A percentile compares a stretch with the other conserved stretches of the same genome.
phyloP scores from a whole-genome alignment of 805 yeast species.

The Spathaspora hagerdaliae region DNA sequence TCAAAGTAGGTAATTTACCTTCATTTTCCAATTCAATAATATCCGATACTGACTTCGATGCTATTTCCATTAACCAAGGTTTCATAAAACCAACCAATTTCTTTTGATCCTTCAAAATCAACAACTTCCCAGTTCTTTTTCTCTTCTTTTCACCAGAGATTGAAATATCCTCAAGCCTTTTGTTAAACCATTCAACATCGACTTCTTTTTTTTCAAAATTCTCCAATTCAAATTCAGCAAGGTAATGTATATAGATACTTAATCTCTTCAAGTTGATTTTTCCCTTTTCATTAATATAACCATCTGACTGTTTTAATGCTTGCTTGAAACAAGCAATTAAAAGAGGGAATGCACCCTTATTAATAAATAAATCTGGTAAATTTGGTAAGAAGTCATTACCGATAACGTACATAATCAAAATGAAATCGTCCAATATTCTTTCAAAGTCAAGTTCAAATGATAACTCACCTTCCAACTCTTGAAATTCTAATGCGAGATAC shows the following conservation, averaged over 20 bases:
- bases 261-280: slow-evolving; percentile 71
- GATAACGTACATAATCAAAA: slow-evolving; percentile 86
- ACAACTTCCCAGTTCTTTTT: slow-evolving; percentile 58
- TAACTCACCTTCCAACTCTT: slow-evolving; percentile 59
- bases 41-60: slow-evolving; percentile 28
- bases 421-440: slow-evolving; percentile 85
- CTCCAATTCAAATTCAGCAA: slow-evolving; percentile 78
- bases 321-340: slow-evolving; percentile 84
- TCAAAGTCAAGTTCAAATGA: slow-evolving; percentile 80
- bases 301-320: slow-evolving; percentile 68
- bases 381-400: slow-evolving; percentile 98
- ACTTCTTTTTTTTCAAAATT: slow-evolving; percentile 81
- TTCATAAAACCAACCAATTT: slow-evolving; percentile 58
- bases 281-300: slow-evolving; percentile 82
- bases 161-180: slow-evolving; percentile 75
- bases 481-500: slow-evolving; percentile 82
- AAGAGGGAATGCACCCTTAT: slow-evolving; percentile 96
- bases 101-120: slow-evolving; percentile 69
- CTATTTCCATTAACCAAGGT: slow-evolving; percentile 45
- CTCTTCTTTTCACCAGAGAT: slow-evolving; percentile 68
- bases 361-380: slow-evolving; percentile 87
- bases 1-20: slow-evolving; percentile 23
- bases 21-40: slow-evolving; percentile 27
- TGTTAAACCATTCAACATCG: slow-evolving; percentile 89
- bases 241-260: slow-evolving; percentile 67